phyloP scores from a whole-genome alignment of 2,329 filamentous ascomycete species.

The Diaporthe sp. region DNA sequence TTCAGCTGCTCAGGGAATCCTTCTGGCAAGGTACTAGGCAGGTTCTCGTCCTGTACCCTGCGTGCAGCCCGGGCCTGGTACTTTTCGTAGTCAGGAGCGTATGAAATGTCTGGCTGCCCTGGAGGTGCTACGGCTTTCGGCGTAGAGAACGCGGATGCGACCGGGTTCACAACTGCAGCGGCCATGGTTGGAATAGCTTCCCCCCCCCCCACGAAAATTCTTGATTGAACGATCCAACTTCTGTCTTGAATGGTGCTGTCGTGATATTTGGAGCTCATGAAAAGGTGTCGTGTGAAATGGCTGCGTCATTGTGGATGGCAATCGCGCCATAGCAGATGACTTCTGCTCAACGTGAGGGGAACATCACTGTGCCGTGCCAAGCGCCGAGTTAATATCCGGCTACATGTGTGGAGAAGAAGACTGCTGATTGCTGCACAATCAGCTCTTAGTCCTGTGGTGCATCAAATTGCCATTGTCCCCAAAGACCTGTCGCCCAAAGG shows the following conservation, averaged over 20 bases:
- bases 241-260: not conserved
- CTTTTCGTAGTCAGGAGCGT: slow-evolving; percentile 66
- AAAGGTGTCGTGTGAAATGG: not conserved
- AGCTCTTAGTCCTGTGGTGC: not conserved
- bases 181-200: slow-evolving; percentile 5
- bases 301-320: slow-evolving; percentile 35
- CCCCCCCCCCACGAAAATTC: no score
- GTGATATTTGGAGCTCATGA: not conserved
- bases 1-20: slow-evolving; percentile 64
- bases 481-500: not conserved
- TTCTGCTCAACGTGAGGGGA: slow-evolving; percentile 8
- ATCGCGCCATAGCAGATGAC: slow-evolving; percentile 35
- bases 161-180: not conserved
- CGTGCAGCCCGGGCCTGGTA: slow-evolving; percentile 64
- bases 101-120: slow-evolving; percentile 71
- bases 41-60: slow-evolving; percentile 56
- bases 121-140: slow-evolving; percentile 48
- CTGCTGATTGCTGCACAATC: not conserved
- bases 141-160: slow-evolving; percentile 33
- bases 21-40: slow-evolving; percentile 58
- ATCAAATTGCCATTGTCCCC: not conserved
- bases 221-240: not conserved
- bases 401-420: not conserved
- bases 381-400: no score
- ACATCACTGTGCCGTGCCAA: not conserved